These are phyloP conservation scores for Aphanomyces euteiches DNA, from an alignment of 352 stramenopile genomes.

Conservation along the genomic window DNA sequence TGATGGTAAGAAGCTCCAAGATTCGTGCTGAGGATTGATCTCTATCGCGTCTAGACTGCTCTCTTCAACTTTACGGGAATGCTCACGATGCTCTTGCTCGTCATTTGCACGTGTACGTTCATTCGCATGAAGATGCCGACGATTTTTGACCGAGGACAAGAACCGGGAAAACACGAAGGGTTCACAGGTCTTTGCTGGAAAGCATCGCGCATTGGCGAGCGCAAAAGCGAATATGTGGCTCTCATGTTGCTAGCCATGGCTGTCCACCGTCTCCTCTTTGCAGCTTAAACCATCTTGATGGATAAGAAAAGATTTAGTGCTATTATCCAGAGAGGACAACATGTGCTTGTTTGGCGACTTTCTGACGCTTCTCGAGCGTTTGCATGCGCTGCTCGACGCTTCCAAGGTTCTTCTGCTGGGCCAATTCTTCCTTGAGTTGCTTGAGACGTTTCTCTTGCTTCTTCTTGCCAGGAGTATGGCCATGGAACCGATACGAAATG, in stretches of 20 bases:
- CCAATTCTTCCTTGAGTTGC: conserved; percentile 78
- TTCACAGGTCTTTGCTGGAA: conserved; percentile 90
- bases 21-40: background rate
- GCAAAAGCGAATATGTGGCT: conserved; percentile 88
- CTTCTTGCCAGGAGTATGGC: conserved; percentile 95
- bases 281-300: conserved; percentile 29
- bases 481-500: conserved; percentile 98
- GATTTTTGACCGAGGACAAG: conserved; percentile 90
- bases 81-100: conserved; percentile 94
- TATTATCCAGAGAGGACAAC: conserved; percentile 50
- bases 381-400: conserved; percentile 84
- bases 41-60: conserved; percentile 75
- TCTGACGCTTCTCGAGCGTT: conserved; percentile 80
- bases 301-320: background rate
- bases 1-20: too few relatives aligned
- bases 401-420: conserved; percentile 66
- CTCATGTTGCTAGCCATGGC: conserved; percentile 84
- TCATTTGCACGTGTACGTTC: conserved; percentile 98
- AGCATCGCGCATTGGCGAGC: conserved; percentile 87
- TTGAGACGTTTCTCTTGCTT: conserved; percentile 95
- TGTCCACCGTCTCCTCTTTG: conserved; percentile 89
- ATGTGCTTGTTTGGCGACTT: conserved; percentile 73
- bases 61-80: conserved; percentile 97
- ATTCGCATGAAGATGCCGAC: conserved; percentile 92
- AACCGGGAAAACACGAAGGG: conserved; percentile 81